phyloP scores from a whole-genome alignment of 768 basidiomycete species.

The Suillus discolor region DNA sequence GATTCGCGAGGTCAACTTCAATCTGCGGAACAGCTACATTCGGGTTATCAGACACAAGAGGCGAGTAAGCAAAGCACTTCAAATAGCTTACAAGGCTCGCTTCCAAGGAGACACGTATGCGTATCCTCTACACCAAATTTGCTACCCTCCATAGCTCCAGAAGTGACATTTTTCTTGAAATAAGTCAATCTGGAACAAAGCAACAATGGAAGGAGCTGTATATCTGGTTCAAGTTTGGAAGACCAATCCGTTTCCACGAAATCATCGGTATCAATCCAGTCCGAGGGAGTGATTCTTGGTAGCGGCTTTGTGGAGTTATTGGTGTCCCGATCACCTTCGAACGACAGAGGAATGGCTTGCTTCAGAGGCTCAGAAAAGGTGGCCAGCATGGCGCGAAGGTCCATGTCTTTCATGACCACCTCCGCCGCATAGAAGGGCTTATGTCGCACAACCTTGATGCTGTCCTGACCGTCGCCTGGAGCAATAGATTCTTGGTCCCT shows the following conservation, averaged over 20 bases:
- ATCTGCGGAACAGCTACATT: slow-evolving; percentile 59
- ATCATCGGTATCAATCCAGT: slow-evolving; percentile 81
- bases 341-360: slow-evolving; percentile 51
- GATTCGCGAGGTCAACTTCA: slow-evolving; percentile 61
- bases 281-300: slow-evolving; percentile 42
- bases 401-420: slow-evolving; percentile 73
- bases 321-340: slow-evolving; percentile 47
- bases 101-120: slow-evolving; percentile 79
- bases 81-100: slow-evolving; percentile 61
- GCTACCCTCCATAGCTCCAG: slow-evolving; percentile 47
- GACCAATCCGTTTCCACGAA: slow-evolving; percentile 79
- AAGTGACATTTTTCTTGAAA: slow-evolving; percentile 61
- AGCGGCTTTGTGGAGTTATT: slow-evolving; percentile 29
- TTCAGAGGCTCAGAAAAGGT: slow-evolving; percentile 76
- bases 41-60: slow-evolving; percentile 8
- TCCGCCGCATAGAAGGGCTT: slow-evolving; percentile 91
- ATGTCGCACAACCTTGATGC: slow-evolving; percentile 63
- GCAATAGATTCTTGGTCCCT: slow-evolving; percentile 78
- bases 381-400: slow-evolving; percentile 78
- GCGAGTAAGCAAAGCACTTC: slow-evolving; percentile 6
- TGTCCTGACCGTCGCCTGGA: slow-evolving; percentile 54
- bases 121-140: slow-evolving; percentile 89
- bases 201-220: slow-evolving; percentile 74
- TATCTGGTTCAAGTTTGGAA: slow-evolving; percentile 50
- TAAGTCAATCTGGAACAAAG: slow-evolving; percentile 83